Evolutionary conservation across 1,139 yeast genomes (phyloP).

Genomic region (Scheffersomyces cryptocercus): DNA sequence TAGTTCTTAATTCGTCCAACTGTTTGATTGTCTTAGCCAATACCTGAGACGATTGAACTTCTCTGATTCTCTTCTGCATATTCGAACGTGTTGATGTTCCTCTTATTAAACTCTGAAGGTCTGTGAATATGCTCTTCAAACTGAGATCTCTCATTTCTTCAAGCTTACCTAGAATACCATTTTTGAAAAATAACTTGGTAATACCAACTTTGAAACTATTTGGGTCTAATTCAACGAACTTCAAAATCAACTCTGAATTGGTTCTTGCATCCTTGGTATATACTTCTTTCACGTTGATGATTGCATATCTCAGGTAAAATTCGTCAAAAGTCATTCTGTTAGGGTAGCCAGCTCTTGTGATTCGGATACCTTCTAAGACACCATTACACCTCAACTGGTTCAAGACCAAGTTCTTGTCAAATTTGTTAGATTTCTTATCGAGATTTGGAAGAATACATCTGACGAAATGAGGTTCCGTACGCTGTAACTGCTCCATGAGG

Average conservation of each 20-base stretch:
- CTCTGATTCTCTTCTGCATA: constrained; percentile 53
- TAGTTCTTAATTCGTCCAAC: constrained; percentile 48
- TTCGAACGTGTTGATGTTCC: constrained; percentile 62
- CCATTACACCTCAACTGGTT: constrained; percentile 96
- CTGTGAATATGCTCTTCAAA: constrained; percentile 56
- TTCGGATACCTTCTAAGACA: constrained; percentile 95
- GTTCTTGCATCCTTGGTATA: constrained; percentile 57
- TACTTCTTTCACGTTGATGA: constrained; percentile 51
- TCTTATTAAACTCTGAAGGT: constrained; percentile 66
- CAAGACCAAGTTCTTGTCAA: constrained; percentile 76
- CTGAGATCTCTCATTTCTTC: constrained; percentile 76
- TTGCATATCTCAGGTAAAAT: constrained; percentile 72
- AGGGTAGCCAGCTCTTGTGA: constrained; percentile 96
- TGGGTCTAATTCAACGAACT: constrained; percentile 59
- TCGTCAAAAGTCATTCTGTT: constrained; percentile 85
- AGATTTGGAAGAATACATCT: constrained; percentile 93
- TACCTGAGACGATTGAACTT: constrained; percentile 70
- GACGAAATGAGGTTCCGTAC: constrained; percentile 95
- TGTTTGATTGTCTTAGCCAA: constrained; percentile 62
- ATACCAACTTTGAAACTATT: constrained; percentile 75
- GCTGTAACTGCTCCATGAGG: constrained; percentile 70
- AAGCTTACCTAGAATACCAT: constrained; percentile 87
- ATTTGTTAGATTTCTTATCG: constrained; percentile 65
- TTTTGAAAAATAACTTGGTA: constrained; percentile 88
- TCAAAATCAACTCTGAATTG: constrained; percentile 68